Evolutionary conservation across 2,329 filamentous ascomycete species (phyloP).

Genomic region (Trichoderma aggressivum): DNA sequence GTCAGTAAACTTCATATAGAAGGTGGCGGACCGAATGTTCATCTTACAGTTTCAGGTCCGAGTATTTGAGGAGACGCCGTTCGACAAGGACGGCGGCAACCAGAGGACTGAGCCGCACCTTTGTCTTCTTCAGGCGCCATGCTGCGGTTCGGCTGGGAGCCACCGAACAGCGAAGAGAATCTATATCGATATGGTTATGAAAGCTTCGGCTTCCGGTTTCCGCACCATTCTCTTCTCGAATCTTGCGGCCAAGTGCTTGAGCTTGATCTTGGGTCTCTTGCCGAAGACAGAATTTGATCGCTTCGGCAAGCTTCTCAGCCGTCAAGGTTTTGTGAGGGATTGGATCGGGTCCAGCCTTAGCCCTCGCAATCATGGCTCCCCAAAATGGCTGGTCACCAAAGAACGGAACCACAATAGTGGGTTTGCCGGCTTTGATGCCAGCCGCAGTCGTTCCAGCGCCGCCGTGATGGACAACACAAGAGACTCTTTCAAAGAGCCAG

Average conservation of each 20-base stretch:
- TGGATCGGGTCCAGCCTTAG: conserved; percentile 68
- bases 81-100: conserved; percentile 68
- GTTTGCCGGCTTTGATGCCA: conserved; percentile 75
- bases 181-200: conserved; percentile 64
- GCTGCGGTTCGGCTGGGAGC: conserved; percentile 66
- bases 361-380: conserved; percentile 71
- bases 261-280: conserved; percentile 57
- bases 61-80: conserved; percentile 61
- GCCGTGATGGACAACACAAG: conserved; percentile 81
- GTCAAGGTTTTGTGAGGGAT: conserved; percentile 68
- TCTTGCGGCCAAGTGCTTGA: conserved; percentile 57
- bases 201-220: conserved; percentile 65
- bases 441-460: conserved; percentile 85
- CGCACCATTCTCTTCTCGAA: conserved; percentile 63
- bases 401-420: conserved; percentile 81
- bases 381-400: conserved; percentile 84
- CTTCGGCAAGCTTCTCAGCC: conserved; percentile 60
- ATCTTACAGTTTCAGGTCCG: conserved; percentile 68
- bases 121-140: conserved; percentile 69
- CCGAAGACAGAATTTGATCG: conserved; percentile 59
- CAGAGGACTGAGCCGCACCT: conserved; percentile 66
- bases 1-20: conserved; percentile 15
- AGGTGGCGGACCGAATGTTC: not conserved
- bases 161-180: conserved; percentile 66
- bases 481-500: conserved; percentile 80